phyloP scores from a whole-genome alignment of 169 alveolate genomes.

The Ichthyophthirius multifiliis region DNA sequence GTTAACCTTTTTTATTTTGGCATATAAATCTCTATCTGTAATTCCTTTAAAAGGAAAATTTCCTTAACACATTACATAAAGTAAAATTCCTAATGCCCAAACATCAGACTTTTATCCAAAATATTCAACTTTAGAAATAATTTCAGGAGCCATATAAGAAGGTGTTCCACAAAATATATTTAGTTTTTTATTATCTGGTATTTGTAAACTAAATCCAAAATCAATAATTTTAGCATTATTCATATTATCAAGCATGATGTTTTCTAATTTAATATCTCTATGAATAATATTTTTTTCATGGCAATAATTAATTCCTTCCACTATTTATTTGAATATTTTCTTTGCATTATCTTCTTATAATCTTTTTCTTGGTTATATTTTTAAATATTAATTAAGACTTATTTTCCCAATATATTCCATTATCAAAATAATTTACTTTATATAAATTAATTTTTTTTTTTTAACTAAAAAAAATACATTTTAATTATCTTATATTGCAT shows the following conservation, averaged over 20 bases:
- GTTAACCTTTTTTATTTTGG: slow-evolving; percentile 55
- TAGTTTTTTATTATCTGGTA: slow-evolving; percentile 36
- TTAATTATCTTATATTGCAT: slow-evolving; percentile 35
- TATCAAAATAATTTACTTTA: slow-evolving; percentile 18
- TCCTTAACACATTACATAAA: slow-evolving; percentile 67
- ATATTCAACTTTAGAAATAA: slow-evolving; percentile 57
- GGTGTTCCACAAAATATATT: slow-evolving; percentile 68
- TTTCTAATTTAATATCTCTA: slow-evolving; percentile 79
- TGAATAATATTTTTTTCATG: slow-evolving; percentile 59
- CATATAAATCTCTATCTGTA: slow-evolving; percentile 64
- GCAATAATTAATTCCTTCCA: slow-evolving; percentile 49
- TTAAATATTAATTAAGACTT: slow-evolving; percentile 36
- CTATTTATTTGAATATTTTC: slow-evolving; percentile 37
- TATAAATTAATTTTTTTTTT: neutral
- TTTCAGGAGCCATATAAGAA: slow-evolving; percentile 80
- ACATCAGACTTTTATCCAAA: slow-evolving; percentile 67
- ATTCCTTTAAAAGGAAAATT: slow-evolving; percentile 71
- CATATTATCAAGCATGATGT: slow-evolving; percentile 54
- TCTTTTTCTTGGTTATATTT: slow-evolving; percentile 35
- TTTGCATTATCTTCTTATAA: slow-evolving; percentile 54
- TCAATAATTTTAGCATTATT: slow-evolving; percentile 56
- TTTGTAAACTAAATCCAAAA: slow-evolving; percentile 61
- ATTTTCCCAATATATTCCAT: slow-evolving; percentile 43
- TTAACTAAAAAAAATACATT: slow-evolving; percentile 41
- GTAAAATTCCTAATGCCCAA: slow-evolving; percentile 80